Conservation (phyloP, 495 filamentous ascomycete genomes). For the Neurospora sp. region DNA sequence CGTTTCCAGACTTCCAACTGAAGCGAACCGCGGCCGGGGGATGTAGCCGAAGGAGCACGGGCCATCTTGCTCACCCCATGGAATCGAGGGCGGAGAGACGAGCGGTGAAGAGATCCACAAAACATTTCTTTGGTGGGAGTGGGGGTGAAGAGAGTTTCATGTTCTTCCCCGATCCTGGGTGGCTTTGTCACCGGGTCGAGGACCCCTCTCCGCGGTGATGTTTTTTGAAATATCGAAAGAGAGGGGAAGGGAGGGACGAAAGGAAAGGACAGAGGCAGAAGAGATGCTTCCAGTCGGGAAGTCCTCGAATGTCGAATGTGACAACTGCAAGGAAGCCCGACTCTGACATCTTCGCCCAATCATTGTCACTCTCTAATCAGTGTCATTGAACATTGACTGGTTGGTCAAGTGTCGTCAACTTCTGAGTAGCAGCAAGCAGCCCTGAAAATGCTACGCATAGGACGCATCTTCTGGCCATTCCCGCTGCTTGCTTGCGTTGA, state of each 20-base stretch:
- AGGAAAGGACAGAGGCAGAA: no score
- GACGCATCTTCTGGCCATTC: neutral
- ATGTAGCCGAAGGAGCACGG: neutral
- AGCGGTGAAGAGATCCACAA: neutral
- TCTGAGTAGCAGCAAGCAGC: neutral
- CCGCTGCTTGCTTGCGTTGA: neutral
- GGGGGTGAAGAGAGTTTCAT: neutral
- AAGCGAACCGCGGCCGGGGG: neutral
- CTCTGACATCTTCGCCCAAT: neutral
- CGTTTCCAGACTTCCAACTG: neutral
- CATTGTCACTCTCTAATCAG: neutral
- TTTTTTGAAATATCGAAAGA: neutral
- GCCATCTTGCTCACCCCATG: neutral
- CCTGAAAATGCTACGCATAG: neutral
- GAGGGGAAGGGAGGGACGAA: no score
- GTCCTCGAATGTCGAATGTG: neutral
- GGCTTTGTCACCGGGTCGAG: neutral
- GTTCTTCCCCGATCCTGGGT: neutral
- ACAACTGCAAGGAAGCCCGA: neutral
- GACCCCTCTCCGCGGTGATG: neutral
- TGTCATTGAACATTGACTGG: neutral
- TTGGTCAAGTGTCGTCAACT: neutral
- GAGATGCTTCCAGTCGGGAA: neutral
- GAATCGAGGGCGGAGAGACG: neutral
- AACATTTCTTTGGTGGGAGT: neutral